Base-by-base conservation (phyloP, 2,329 filamentous ascomycete species). In the Talaromyces sp. region DNA sequence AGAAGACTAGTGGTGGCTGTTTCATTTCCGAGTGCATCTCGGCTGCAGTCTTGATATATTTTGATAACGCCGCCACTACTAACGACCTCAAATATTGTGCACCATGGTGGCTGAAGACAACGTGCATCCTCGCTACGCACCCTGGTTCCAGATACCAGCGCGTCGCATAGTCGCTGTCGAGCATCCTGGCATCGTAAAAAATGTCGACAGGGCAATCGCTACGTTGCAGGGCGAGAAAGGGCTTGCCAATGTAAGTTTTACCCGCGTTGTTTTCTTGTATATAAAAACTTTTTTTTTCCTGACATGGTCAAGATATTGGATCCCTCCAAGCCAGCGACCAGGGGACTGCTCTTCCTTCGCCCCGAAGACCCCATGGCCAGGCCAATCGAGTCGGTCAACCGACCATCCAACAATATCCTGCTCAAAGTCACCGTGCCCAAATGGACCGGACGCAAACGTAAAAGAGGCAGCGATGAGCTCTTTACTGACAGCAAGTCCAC, bases 401-500 rank as follows among this genome's bases (percentile, higher is more conserved):
- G 88, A 34, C 78, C 85, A 23, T 90, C 91, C 9, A 91, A 92
- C 71, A 96, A 97, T 70, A 79, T 98, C 23, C 82, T 98, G 23
- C 81, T 99, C 59, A 93, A 92, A 73, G 83, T 99, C 60, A 92
- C 89, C 0, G 86, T 98, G 0, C 94, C 95, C 0, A 95, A 88
- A 74, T 83, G 91, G 61, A 97, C 92, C 2, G 93, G 93, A 3
- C 85, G 92, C 63, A 96, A 90, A 76, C 85, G 93, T 62, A 96
- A 93, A 78, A 83, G 88, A 67, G 92, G 91, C n/a, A 87, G 86
- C 5, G 73, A 87, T 60, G 88, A 82, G 4, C 87, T 89, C 0
- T 94, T 87, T 70, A 76, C 81, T 47, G 81, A 81, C 3, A 76
- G 80, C 57, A 40, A 75, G 5, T 70, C 78, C 12, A 65, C 76